Evolutionary conservation across 805 yeast species (phyloP).

Genomic region (Kazachstania psychrophila): DNA sequence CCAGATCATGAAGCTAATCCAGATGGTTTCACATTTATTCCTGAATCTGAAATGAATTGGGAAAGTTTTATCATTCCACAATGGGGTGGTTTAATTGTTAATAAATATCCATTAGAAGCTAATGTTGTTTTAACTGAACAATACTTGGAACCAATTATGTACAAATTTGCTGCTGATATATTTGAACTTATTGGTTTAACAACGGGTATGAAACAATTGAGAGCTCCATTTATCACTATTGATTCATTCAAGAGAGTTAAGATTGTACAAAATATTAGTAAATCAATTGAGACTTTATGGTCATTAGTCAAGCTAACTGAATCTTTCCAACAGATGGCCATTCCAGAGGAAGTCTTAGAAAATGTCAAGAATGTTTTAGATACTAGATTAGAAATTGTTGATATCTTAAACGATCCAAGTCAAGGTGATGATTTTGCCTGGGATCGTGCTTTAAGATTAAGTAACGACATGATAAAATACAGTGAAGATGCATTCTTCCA

Average conservation of each 20-base stretch:
- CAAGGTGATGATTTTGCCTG: slow-evolving; percentile 27
- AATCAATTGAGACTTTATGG: slow-evolving; percentile 58
- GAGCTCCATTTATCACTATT: slow-evolving; percentile 49
- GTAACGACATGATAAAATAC: slow-evolving; percentile 36
- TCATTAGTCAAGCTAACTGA: slow-evolving; percentile 63
- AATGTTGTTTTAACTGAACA: slow-evolving; percentile 30
- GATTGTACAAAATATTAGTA: slow-evolving; percentile 47
- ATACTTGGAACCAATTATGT: slow-evolving; percentile 50
- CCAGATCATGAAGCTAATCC: slow-evolving; percentile 21
- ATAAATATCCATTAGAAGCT: slow-evolving; percentile 20
- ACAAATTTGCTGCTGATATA: slow-evolving; percentile 65
- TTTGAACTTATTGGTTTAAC: slow-evolving; percentile 68
- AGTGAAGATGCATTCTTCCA: slow-evolving; percentile 75
- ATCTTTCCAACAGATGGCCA: slow-evolving; percentile 68
- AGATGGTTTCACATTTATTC: slow-evolving; percentile 36
- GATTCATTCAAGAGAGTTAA: slow-evolving; percentile 58
- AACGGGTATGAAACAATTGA: slow-evolving; percentile 28
- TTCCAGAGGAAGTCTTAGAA: slow-evolving; percentile 60
- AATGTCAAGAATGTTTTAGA: slow-evolving; percentile 48
- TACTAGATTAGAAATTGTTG: slow-evolving; percentile 27
- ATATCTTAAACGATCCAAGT: slow-evolving; percentile 23
- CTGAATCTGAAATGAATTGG: slow-evolving; percentile 13
- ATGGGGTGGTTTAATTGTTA: slow-evolving; percentile 64
- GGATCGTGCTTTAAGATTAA: slow-evolving; percentile 48
- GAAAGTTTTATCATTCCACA: slow-evolving; percentile 63